Conservation (phyloP, 306 rosid species). For the apple (Malus domestica) region DNA sequence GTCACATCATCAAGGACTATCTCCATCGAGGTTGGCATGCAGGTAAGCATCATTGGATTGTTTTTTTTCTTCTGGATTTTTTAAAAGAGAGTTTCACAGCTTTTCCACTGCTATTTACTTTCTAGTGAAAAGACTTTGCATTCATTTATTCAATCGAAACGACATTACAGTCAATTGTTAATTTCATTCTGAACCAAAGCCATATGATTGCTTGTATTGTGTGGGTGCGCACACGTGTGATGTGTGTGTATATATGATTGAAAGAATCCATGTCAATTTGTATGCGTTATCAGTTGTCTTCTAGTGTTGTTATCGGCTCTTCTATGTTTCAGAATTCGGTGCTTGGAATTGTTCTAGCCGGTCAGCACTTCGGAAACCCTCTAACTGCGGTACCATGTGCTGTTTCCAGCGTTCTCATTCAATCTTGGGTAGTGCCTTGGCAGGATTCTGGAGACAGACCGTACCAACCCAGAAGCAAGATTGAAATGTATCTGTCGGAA, state of each 20-base stretch:
- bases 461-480: slow-evolving; percentile 32
- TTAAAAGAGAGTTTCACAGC: not conserved
- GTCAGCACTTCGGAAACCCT: slow-evolving; percentile 74
- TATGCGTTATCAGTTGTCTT: not conserved
- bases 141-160: not conserved
- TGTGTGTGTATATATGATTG: not conserved
- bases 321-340: slow-evolving; percentile 55
- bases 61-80: not conserved
- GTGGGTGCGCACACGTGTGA: not conserved
- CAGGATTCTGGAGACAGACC: slow-evolving; percentile 73
- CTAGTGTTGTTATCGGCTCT: not conserved
- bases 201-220: not conserved
- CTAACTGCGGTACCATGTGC: slow-evolving; percentile 83
- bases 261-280: not conserved
- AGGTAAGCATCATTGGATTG: slow-evolving; percentile 34
- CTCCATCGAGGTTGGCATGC: slow-evolving; percentile 91
- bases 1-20: slow-evolving; percentile 62
- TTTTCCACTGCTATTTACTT: not conserved
- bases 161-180: not conserved
- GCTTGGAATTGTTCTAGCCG: slow-evolving; percentile 69
- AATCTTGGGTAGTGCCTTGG: slow-evolving; percentile 64
- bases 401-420: slow-evolving; percentile 75
- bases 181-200: not conserved
- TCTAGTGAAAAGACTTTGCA: not conserved
- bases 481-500: slow-evolving; percentile 1